Conservation (phyloP, 75 land plant genomes). For the Picea sitchensis region DNA sequence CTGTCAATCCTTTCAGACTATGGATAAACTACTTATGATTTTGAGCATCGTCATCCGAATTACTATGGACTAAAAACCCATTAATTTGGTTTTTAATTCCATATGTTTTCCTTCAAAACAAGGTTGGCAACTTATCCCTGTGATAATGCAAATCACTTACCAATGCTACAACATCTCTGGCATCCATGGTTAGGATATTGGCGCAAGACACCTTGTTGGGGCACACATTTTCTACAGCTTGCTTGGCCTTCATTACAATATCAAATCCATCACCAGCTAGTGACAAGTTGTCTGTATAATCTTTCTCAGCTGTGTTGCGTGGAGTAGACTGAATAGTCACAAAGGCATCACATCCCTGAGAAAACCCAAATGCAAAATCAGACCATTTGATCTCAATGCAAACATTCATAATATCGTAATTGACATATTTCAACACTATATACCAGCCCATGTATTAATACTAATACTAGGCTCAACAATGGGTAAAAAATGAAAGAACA, state of each 20-base stretch:
- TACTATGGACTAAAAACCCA: neutral
- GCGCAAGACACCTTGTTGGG: conserved; percentile 34
- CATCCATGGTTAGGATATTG: conserved; percentile 24
- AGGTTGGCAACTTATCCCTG: no score
- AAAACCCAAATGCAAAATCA: neutral
- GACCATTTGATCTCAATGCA: neutral
- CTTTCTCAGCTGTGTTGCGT: conserved; percentile 68
- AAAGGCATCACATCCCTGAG: conserved; percentile 80
- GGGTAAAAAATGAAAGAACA: neutral
- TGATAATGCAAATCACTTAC: conserved; percentile 7
- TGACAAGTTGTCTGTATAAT: conserved; percentile 60
- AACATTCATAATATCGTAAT: neutral
- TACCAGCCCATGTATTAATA: neutral
- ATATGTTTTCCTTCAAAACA: no score
- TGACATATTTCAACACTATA: neutral
- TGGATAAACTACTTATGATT: neutral
- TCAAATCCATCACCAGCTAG: conserved; percentile 92
- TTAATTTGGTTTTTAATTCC: neutral
- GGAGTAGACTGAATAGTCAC: conserved; percentile 44
- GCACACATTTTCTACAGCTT: conserved; percentile 55
- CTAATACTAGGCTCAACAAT: neutral
- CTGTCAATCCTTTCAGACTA: neutral
- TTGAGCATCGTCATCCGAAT: neutral
- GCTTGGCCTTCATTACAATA: conserved; percentile 78
- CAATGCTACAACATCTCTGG: conserved; percentile 27